Evolutionary conservation across 2,329 filamentous ascomycete genomes (phyloP).

Genomic region (Penicillium sp.): DNA sequence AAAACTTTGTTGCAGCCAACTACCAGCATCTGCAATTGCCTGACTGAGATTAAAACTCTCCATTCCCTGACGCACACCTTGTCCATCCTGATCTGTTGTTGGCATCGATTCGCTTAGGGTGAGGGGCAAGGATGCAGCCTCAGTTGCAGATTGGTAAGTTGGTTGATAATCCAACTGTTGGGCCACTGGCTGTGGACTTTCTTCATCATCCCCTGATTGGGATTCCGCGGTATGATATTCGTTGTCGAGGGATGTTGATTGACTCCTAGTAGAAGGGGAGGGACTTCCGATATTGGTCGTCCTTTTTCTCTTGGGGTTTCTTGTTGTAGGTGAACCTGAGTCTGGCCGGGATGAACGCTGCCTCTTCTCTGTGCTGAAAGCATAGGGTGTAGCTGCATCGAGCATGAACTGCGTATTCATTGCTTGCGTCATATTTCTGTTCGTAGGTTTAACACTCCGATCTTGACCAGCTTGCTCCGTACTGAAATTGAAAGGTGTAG

Average conservation of each 20-base stretch:
- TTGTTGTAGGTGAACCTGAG: slow-evolving; percentile 1
- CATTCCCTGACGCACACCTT: slow-evolving; percentile 28
- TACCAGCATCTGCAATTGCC: slow-evolving; percentile 48
- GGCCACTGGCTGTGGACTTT: not conserved
- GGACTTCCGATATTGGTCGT: not conserved
- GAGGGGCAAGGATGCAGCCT: slow-evolving; percentile 28
- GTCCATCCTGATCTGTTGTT: slow-evolving; percentile 37
- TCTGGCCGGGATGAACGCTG: slow-evolving; percentile 6
- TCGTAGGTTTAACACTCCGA: slow-evolving; percentile 6
- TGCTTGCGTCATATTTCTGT: slow-evolving; percentile 23
- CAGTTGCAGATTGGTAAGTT: slow-evolving; percentile 11
- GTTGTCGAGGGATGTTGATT: slow-evolving; percentile 1
- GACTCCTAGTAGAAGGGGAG: not conserved
- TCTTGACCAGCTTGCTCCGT: slow-evolving; percentile 15
- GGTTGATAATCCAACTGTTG: not conserved
- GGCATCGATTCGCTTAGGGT: slow-evolving; percentile 36
- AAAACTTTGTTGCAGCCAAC: slow-evolving; percentile 47
- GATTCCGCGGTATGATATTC: slow-evolving; percentile 11
- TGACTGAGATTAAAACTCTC: slow-evolving; percentile 46
- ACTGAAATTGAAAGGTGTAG: slow-evolving; percentile 42
- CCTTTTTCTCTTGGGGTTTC: not conserved
- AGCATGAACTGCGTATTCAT: slow-evolving; percentile 45
- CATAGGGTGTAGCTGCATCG: slow-evolving; percentile 42
- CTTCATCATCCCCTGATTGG: slow-evolving; percentile 2
- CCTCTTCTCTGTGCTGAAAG: slow-evolving; percentile 36